These are phyloP conservation scores for Amanita fuliginea DNA, from an alignment of 768 basidiomycete species.

Conservation along the genomic window DNA sequence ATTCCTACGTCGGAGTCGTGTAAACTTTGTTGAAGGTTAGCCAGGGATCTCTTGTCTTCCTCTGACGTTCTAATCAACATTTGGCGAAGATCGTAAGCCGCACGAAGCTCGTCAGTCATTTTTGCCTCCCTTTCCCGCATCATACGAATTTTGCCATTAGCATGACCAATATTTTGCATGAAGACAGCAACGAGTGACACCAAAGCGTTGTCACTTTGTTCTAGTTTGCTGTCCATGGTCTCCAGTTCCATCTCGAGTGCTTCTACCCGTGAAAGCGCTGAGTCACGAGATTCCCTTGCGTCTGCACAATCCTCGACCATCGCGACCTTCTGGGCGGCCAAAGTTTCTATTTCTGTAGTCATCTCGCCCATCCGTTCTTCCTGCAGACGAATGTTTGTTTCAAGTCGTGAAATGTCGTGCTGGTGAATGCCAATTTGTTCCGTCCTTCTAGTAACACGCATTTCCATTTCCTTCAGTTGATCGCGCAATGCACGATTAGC, in stretches of 20 bases:
- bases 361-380: slow-evolving; percentile 68
- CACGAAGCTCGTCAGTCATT: neutral
- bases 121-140: neutral
- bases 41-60: neutral
- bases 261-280: slow-evolving; percentile 44
- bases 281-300: slow-evolving; percentile 63
- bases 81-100: neutral
- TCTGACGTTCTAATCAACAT: neutral
- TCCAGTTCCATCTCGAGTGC: slow-evolving; percentile 54
- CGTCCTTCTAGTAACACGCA: slow-evolving; percentile 50
- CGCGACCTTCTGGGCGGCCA: slow-evolving; percentile 56
- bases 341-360: slow-evolving; percentile 56
- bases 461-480: slow-evolving; percentile 63
- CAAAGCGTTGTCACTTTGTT: slow-evolving; percentile 23
- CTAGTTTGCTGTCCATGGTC: slow-evolving; percentile 17
- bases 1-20: neutral
- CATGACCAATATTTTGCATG: slow-evolving; percentile 20
- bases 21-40: neutral
- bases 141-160: slow-evolving; percentile 11
- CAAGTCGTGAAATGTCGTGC: slow-evolving; percentile 67
- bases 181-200: slow-evolving; percentile 27
- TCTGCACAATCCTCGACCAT: slow-evolving; percentile 82
- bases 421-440: slow-evolving; percentile 73
- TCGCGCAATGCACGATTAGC: slow-evolving; percentile 43
- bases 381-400: slow-evolving; percentile 62